A percentile compares a stretch with the other conserved stretches of the same genome.
These are phyloP conservation scores for Penicillium sp. DNA, from an alignment of 2,329 filamentous ascomycete genomes.

Conservation along the genomic window DNA sequence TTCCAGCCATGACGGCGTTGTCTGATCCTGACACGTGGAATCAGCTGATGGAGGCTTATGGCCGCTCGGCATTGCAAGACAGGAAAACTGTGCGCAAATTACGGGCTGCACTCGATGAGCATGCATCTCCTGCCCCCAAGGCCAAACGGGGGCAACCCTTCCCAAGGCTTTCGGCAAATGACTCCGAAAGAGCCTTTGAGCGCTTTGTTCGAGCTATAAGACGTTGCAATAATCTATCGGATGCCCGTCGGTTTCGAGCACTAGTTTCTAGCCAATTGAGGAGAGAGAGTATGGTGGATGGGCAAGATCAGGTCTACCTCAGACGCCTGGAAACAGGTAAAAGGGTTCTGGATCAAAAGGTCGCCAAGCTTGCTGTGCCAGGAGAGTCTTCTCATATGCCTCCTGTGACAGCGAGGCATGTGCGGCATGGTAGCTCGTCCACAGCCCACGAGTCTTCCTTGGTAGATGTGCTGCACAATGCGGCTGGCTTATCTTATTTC, in stretches of 20 bases:
- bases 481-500: slow-evolving; percentile 92
- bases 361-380: slow-evolving; percentile 74
- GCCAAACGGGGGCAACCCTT: slow-evolving; percentile 66
- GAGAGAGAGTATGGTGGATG: slow-evolving; percentile 74
- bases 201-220: slow-evolving; percentile 88
- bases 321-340: slow-evolving; percentile 91
- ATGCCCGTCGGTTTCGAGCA: slow-evolving; percentile 87
- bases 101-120: slow-evolving; percentile 87
- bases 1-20: slow-evolving; percentile 75
- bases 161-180: slow-evolving; percentile 75
- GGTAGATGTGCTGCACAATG: slow-evolving; percentile 82
- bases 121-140: slow-evolving; percentile 78
- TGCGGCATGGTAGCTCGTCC: slow-evolving; percentile 49
- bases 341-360: slow-evolving; percentile 81
- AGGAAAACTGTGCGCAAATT: slow-evolving; percentile 91
- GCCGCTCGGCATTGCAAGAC: slow-evolving; percentile 86
- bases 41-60: slow-evolving; percentile 86
- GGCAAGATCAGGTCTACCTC: slow-evolving; percentile 81
- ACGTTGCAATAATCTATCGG: slow-evolving; percentile 86
- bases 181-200: slow-evolving; percentile 91
- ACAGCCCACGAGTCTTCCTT: slow-evolving; percentile 74
- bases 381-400: slow-evolving; percentile 48
- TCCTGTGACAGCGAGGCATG: slow-evolving; percentile 27
- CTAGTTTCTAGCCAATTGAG: slow-evolving; percentile 91
- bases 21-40: slow-evolving; percentile 98